Base-by-base conservation (phyloP, 2,329 filamentous ascomycete genomes). In the Hirsutella thompsonii region DNA sequence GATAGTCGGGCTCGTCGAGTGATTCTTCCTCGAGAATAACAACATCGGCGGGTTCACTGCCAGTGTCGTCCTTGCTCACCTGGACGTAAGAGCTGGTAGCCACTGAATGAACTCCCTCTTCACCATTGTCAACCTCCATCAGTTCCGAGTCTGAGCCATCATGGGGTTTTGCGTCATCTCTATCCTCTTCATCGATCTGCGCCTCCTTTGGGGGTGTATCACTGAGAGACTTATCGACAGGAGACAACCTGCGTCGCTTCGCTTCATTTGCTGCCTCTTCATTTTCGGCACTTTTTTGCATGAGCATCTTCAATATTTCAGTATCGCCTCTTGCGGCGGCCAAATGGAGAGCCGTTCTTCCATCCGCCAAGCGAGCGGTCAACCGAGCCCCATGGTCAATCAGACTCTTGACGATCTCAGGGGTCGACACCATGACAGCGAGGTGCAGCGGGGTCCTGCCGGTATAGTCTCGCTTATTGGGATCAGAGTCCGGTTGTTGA, bases 361-460 rank as follows among this genome's bases (percentile, higher is more conserved):
- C 87, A 56, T 92, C 87, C 0, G 82, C 83, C 32, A 93, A 57
- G 38, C 87, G 76, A 38, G 84, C 72, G 20, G 87, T 74, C 20
- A 94, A 62, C 14, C 85, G 75, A 28, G 84, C 80, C 3, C 81
- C 83, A 43, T 77, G 68, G 46, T 88, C 72, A 20, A 93, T 75
- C 2, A 94, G 68, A 37, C 66, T 72, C 46, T 81, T 70, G 1
- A 92, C 82, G 43, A 93, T 69, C 32, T 83, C 76, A 0, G 76
- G 70, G 0, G 76, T 81, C 0, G 82, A 86, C 37, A 68, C 71
- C 55, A 77, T 78, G 32, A 75, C 74, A 1, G 87, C 86, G 11
- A 94, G 66, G 42, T 93, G 87, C 8, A 93, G 67, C 8, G 86
- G 85, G 1, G 84, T 81, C 30, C 87, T 70, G 13, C 87, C 87